A percentile compares a stretch with the other conserved stretches of the same genome.
Evolutionary conservation across 129 eudicot genomes (phyloP).

Genomic region (Flaveria robusta): DNA sequence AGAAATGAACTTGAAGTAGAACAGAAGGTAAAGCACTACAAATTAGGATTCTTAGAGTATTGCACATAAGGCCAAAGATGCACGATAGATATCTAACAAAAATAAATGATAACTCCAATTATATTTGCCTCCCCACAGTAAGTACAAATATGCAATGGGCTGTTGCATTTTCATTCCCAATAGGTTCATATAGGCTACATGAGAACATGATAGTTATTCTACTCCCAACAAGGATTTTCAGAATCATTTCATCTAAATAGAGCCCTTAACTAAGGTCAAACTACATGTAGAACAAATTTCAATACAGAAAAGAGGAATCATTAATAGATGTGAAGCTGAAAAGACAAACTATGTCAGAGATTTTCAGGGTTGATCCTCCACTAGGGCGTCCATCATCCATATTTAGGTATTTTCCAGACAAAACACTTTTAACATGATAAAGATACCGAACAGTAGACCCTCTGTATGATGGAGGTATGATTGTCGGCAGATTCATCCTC

Average conservation of each 20-base stretch:
- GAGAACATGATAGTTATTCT: constrained; percentile 17
- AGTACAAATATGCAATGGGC: not conserved
- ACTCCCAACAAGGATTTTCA: constrained; percentile 11
- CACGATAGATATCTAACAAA: constrained; percentile 9
- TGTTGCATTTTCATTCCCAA: not conserved
- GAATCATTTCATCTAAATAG: not conserved
- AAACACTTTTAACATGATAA: constrained; percentile 64
- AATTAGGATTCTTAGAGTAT: not conserved
- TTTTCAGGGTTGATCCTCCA: constrained; percentile 46
- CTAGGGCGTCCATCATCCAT: constrained; percentile 65
- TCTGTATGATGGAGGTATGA: constrained; percentile 92
- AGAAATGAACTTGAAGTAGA: constrained; percentile 10
- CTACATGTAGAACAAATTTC: not conserved
- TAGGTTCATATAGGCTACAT: not conserved
- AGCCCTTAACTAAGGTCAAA: constrained; percentile 6
- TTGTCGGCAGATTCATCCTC: constrained; percentile 68
- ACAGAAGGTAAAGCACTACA: not conserved
- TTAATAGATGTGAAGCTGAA: constrained; percentile 17
- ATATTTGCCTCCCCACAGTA: not conserved
- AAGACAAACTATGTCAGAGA: constrained; percentile 62
- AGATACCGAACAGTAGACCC: constrained; percentile 92
- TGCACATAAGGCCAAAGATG: constrained; percentile 8
- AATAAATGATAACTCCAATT: not conserved
- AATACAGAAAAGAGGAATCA: not conserved
- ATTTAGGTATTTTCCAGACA: constrained; percentile 65